These are phyloP conservation scores for Didymella keratinophila DNA, from an alignment of 2,329 filamentous ascomycete genomes.

Conservation along the genomic window DNA sequence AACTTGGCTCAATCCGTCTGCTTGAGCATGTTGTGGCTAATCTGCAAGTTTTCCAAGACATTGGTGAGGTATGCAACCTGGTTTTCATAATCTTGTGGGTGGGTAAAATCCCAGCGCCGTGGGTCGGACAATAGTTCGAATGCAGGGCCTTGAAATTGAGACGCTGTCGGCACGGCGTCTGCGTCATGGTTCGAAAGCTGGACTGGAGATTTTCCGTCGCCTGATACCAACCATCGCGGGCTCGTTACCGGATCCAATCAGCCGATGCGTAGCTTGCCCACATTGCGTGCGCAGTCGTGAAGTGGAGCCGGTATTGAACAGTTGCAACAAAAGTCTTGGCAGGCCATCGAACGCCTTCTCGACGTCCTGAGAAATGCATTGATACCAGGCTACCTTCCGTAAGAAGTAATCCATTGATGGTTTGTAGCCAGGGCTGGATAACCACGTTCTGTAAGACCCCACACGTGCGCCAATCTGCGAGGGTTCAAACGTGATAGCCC, in stretches of 20 bases:
- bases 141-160: conserved; percentile 14
- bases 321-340: conserved; percentile 17
- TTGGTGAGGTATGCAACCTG: background rate
- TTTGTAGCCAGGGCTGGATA: conserved; percentile 5
- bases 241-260: conserved; percentile 8
- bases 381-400: conserved; percentile 10
- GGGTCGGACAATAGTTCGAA: conserved; percentile 21
- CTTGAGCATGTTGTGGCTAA: conserved; percentile 4
- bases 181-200: conserved; percentile 13
- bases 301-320: conserved; percentile 12
- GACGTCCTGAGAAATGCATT: conserved; percentile 5
- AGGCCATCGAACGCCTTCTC: conserved; percentile 4
- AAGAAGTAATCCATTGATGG: conserved; percentile 13
- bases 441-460: conserved; percentile 12
- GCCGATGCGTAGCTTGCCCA: conserved; percentile 2
- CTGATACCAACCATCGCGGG: conserved; percentile 10
- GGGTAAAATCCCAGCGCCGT: conserved; percentile 14
- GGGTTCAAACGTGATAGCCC: conserved; percentile 5
- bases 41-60: conserved; percentile 9
- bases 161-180: conserved; percentile 2
- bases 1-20: background rate
- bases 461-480: conserved; percentile 17
- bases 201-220: conserved; percentile 14
- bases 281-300: conserved; percentile 10
- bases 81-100: background rate